Base-by-base conservation (phyloP, 208 protist genomes). In the Naegleria lovaniensis region DNA sequence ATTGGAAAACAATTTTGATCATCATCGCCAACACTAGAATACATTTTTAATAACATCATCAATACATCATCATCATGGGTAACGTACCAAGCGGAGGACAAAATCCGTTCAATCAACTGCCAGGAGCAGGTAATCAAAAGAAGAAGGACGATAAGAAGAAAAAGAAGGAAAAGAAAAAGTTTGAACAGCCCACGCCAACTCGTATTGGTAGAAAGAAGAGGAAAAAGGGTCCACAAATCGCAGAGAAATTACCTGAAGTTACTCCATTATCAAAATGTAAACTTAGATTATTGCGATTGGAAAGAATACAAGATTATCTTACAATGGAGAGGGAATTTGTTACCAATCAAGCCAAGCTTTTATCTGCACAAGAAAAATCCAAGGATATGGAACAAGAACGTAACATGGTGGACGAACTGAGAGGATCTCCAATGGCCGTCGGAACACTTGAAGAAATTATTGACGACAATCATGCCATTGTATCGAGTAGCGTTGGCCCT, bases 301-400 rank as follows among this genome's bases (percentile, higher is more conserved):
- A 99, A 91, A 95, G 99, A 38, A 97, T 99, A 84, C 99, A 99
- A 93, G 99, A 99, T 92, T 99, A 98, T 93, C 94, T 99, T 29
- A 94, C 99, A 33, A 96, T 99, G 91, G 99, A 99, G 94, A 96
- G 99, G 90, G 99, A 99, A 93, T 99, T 99, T 92, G 96, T 99
- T 83, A 95, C 96, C 29, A 95, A 94, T 85, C 83, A 86, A 79
- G 67, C 83, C 25, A 40, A 36, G 39, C 22, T 88, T n/a, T 79
- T 79, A 33, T 36, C 67, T 79, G 67, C 67, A 19, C 55, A 84
- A 48, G 52, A 43, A 83, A 83, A 86, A 33, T 29, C 41, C 91
- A 91, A 86, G 88, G 36, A 33, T 33, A 51, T 15, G 19, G 86
- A 97, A 94, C 95, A 98, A 91, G 97, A 99, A 94, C 93, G 98